Percentiles rank a stretch among this genome's conserved stretches.
These are phyloP conservation scores for Globomyces pollinis-pini DNA, from an alignment of 192 early-diverging fungal genomes.

Conservation along the genomic window DNA sequence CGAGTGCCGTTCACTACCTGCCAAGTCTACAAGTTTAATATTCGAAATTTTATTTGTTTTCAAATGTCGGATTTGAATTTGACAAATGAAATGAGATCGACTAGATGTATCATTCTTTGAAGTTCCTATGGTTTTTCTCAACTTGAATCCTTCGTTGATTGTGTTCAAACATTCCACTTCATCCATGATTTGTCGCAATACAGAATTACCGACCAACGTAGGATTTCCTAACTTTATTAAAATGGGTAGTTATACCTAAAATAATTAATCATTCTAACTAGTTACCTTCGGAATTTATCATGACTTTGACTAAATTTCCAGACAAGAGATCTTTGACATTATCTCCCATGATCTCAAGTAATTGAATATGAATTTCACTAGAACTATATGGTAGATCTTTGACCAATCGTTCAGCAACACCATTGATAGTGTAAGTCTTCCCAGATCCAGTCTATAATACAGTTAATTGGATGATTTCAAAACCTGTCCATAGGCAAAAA, in stretches of 20 bases:
- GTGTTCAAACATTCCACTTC: neutral
- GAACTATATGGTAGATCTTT: slow-evolving; percentile 3
- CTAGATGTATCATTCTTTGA: slow-evolving; percentile 32
- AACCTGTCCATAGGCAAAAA: slow-evolving; percentile 46
- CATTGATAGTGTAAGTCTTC: slow-evolving; percentile 45
- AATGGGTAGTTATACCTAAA: no score
- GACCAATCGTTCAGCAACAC: neutral
- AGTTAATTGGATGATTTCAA: no score
- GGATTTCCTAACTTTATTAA: no score
- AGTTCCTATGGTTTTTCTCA: slow-evolving; percentile 25
- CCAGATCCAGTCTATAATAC: slow-evolving; percentile 48
- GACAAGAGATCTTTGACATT: slow-evolving; percentile 20
- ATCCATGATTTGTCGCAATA: no score
- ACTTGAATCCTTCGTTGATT: neutral
- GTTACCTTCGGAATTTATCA: no score
- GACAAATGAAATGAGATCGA: slow-evolving; percentile 34
- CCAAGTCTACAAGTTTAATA: slow-evolving; percentile 40
- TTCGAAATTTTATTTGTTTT: neutral
- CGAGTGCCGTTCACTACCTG: slow-evolving; percentile 33
- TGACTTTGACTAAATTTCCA: slow-evolving; percentile 14
- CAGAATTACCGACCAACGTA: no score
- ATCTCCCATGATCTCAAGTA: slow-evolving; percentile 40
- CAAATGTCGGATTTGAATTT: slow-evolving; percentile 15
- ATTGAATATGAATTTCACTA: slow-evolving; percentile 25
- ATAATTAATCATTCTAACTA: no score